Base-by-base conservation (phyloP, 257 asterid genomes). In the Buddleja alternifolia region DNA sequence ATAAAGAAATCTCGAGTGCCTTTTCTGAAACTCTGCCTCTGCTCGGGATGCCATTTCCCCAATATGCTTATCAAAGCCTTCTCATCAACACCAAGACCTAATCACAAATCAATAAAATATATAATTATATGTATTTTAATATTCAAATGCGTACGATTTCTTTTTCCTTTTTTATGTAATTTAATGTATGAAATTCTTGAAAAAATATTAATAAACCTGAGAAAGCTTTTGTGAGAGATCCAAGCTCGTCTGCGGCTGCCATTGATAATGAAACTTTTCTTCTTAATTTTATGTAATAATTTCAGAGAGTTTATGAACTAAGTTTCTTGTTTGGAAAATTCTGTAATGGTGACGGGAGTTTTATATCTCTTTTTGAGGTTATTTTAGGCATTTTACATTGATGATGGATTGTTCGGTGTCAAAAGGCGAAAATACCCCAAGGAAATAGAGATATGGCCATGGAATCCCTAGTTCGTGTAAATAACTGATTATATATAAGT, bases 61-160 rank as follows among this genome's bases (percentile, higher is more conserved):
- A 92, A 51, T 55, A 82, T 57, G 16, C 86, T 60, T 40, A 92
- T 81, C 67, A 92, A 39, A 3, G 87, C 78, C 55, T 80, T 84
- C 78, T 92, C 98, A 66, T 92, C 98, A 73, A 92, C 89, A 23
- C 97, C 97, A n/a, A 85, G 71, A 32, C 98, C 98, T 86, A 21
- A 29, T 29, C 34, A 25, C 32, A 19, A 25, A 21, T 14, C 3
- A 9, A 21, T 4, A n/a, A 2, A n/a, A 19, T 0, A n/a, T n/a
- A n/a, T n/a, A n/a, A n/a, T n/a, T n/a, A n/a, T n/a, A n/a, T n/a
- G n/a, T n/a, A n/a, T n/a, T n/a, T n/a, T n/a, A n/a, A n/a, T n/a
- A n/a, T n/a, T n/a, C n/a, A n/a, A n/a, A n/a, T n/a, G n/a, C n/a
- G n/a, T n/a, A n/a, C n/a, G n/a, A n/a, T n/a, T n/a, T n/a, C n/a